Conservation (phyloP, 1,284 basidiomycete genomes). For the Pseudozyma sp. region DNA sequence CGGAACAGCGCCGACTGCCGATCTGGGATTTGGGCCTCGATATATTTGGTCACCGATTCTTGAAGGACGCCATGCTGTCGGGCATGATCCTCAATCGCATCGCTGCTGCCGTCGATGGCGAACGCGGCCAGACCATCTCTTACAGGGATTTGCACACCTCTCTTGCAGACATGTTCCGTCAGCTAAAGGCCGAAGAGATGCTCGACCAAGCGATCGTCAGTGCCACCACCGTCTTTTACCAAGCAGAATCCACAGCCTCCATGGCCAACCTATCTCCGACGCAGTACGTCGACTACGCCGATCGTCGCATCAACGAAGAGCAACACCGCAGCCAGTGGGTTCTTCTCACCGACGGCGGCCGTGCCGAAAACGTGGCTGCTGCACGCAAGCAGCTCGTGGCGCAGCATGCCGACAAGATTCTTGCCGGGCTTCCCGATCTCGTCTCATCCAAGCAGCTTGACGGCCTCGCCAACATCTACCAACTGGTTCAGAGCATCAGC, state of each 20-base stretch:
- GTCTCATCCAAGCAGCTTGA: conserved; percentile 31
- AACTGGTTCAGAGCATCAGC: conserved; percentile 41
- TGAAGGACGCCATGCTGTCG: conserved; percentile 39
- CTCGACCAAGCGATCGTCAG: conserved; percentile 42
- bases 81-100: conserved; percentile 31
- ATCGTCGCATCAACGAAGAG: conserved; percentile 47
- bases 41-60: conserved; percentile 49
- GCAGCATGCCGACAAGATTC: conserved; percentile 43
- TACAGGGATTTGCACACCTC: conserved; percentile 44
- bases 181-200: conserved; percentile 37
- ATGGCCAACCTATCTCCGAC: conserved; percentile 22
- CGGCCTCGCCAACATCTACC: conserved; percentile 40
- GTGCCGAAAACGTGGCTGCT: conserved; percentile 29
- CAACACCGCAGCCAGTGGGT: conserved; percentile 46
- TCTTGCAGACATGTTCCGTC: conserved; percentile 52
- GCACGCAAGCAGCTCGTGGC: conserved; percentile 42
- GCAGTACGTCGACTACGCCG: conserved; percentile 47
- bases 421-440: conserved; percentile 46
- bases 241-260: conserved; percentile 25
- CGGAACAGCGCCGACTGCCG: conserved; percentile 11
- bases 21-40: conserved; percentile 55
- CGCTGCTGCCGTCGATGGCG: conserved; percentile 37
- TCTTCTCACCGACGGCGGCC: conserved; percentile 28
- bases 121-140: conserved; percentile 18
- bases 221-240: conserved; percentile 49